phyloP scores from a whole-genome alignment of 495 filamentous ascomycete species.

The Aspergillus sclerotiicarbonarius region DNA sequence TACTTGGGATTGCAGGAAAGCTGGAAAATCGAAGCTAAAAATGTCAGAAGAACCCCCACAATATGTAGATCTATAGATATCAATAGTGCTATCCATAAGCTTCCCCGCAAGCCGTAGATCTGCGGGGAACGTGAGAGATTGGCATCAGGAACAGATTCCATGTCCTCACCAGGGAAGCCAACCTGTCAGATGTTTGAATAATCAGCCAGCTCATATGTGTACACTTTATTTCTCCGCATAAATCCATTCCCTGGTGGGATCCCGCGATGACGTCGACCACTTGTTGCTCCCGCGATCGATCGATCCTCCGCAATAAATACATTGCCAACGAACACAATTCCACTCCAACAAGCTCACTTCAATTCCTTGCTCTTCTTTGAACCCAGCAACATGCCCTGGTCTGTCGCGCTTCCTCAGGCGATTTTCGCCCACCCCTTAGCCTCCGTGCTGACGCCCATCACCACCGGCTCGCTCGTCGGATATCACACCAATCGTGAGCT shows the following conservation, averaged over 20 bases:
- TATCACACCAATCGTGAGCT: slow-evolving; percentile 35
- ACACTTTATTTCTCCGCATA: no score
- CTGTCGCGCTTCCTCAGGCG: slow-evolving; percentile 32
- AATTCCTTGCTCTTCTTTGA: not conserved
- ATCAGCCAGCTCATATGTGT: no score
- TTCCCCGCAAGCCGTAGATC: no score
- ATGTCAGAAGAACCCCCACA: no score
- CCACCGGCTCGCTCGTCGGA: slow-evolving; percentile 29
- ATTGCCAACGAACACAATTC: not conserved
- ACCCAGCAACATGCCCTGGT: slow-evolving; percentile 33
- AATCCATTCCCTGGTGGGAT: not conserved
- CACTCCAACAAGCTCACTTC: not conserved
- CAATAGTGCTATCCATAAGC: no score
- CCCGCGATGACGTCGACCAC: not conserved
- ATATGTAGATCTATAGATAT: no score
- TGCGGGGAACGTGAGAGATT: no score
- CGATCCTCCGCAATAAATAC: not conserved
- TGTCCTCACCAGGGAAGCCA: no score
- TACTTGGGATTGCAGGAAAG: no score
- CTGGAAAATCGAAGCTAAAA: no score
- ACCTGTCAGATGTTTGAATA: no score
- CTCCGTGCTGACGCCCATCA: slow-evolving; percentile 34
- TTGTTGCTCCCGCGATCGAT: not conserved
- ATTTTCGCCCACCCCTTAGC: slow-evolving; percentile 36
- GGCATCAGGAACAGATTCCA: no score